Percentiles rank a stretch among this genome's conserved stretches.
Conservation (phyloP, 148 eudicot species). For the Hydrangea macrophylla region DNA sequence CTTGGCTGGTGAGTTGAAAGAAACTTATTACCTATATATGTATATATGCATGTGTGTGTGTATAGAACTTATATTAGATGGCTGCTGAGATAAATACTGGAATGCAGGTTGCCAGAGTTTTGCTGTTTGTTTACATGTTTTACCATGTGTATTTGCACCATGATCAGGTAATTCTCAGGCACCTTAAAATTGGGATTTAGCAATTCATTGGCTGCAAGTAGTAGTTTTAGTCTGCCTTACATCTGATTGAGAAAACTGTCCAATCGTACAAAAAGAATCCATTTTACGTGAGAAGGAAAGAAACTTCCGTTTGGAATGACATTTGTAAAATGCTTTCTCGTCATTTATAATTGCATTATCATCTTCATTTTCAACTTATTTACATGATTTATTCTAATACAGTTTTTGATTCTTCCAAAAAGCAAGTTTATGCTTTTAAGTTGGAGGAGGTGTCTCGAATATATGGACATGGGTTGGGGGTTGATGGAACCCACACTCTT, state of each 20-base stretch:
- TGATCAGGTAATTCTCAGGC: constrained; percentile 59
- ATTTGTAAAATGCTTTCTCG: too few species aligned
- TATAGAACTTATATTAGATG: neutral
- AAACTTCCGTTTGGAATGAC: neutral
- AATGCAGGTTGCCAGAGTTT: constrained; percentile 94
- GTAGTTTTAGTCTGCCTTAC: neutral
- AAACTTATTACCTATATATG: too few species aligned
- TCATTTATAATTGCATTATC: too few species aligned
- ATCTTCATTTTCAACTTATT: too few species aligned
- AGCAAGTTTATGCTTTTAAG: too few species aligned
- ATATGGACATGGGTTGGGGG: too few species aligned
- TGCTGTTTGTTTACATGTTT: constrained; percentile 95
- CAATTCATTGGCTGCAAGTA: neutral
- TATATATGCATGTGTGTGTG: too few species aligned
- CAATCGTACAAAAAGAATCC: neutral
- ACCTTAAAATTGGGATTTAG: neutral
- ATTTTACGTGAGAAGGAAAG: too few species aligned
- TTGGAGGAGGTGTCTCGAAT: too few species aligned
- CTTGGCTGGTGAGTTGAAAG: constrained; percentile 83
- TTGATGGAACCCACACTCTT: too few species aligned
- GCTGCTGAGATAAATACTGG: constrained; percentile 14
- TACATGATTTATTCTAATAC: too few species aligned
- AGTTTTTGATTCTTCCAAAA: too few species aligned
- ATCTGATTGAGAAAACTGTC: neutral
- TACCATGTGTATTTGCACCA: constrained; percentile 87